phyloP scores from a whole-genome alignment of 768 basidiomycete genomes.

The Pulveroboletus ravenelii region DNA sequence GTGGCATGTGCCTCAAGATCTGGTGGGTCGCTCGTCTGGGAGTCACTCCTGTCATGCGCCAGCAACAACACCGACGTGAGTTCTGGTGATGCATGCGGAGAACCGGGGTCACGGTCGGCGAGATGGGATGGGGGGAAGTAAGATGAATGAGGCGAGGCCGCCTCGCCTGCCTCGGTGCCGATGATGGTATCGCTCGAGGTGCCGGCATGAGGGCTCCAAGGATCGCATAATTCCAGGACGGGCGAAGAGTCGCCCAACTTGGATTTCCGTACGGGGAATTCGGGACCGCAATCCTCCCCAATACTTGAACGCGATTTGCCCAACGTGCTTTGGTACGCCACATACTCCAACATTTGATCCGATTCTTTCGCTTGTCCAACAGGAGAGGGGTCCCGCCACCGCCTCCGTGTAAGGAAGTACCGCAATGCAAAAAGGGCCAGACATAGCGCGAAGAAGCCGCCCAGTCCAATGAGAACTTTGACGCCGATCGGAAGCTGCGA shows the following conservation, averaged over 20 bases:
- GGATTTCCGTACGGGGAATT: slow-evolving; percentile 9
- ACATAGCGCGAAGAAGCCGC: slow-evolving; percentile 56
- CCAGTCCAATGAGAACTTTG: slow-evolving; percentile 55
- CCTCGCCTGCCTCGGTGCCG: slow-evolving; percentile 22
- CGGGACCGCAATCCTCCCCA: slow-evolving; percentile 9
- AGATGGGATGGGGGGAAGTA: slow-evolving; percentile 4
- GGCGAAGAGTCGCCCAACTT: not conserved
- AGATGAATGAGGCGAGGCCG: slow-evolving; percentile 8
- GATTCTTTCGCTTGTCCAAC: slow-evolving; percentile 12
- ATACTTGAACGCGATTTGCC: slow-evolving; percentile 23
- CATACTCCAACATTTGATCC: slow-evolving; percentile 11
- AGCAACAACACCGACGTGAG: slow-evolving; percentile 31
- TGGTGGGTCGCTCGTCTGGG: slow-evolving; percentile 10
- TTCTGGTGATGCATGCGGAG: slow-evolving; percentile 26
- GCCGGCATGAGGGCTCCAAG: slow-evolving; percentile 22
- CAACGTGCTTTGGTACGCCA: slow-evolving; percentile 35
- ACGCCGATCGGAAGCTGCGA: slow-evolving; percentile 54
- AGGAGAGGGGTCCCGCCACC: slow-evolving; percentile 22
- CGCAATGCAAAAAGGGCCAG: slow-evolving; percentile 49
- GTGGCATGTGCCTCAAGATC: slow-evolving; percentile 19
- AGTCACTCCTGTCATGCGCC: slow-evolving; percentile 23
- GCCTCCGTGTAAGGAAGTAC: slow-evolving; percentile 44
- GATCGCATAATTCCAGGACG: slow-evolving; percentile 12
- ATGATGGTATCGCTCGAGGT: slow-evolving; percentile 29
- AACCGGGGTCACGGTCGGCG: slow-evolving; percentile 7